Evolutionary conservation across 306 rosid genomes (phyloP), one percentile per base, ranked within the genome.

Genomic region (Sicyos edulis): DNA sequence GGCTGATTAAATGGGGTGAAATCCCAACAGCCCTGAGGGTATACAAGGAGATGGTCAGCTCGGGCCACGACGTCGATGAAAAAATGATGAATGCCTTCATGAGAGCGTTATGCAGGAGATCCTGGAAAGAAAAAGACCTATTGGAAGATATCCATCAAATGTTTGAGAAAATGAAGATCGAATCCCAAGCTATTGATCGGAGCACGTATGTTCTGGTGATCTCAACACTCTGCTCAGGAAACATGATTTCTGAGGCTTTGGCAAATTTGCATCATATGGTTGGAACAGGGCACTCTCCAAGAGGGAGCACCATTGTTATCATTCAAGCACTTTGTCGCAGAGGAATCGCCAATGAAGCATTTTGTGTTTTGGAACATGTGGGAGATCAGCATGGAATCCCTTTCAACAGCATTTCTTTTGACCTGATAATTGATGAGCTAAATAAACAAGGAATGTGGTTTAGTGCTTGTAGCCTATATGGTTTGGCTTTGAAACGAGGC

Each of bases 1-100:
- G 98, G 69, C 76, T 90, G 75, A 54, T 92, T 21, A 88, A 84
- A 74, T 92, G 98, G 98, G 56, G 86, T 32, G 75, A 86, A 32
- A 65, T 74, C 62, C 40, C 63, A 3, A 79, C 24, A 21, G 92
- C 88, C 0, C 17, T 84, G 17, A 26, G 77, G 60, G 54, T 82
- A 59, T 92, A 79, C 47, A 81, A 71, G 82, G 90, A 88, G 72
- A 88, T 88, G 96, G 80, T 76, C 52, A 72, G 78, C 6, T 20
- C 79, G 73, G 91, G 92, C 58, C 79, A 84, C 75, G 79, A 77
- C 20, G 87, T 80, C 26, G 84, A 90, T 34, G 75, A 19, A 60
- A 83, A 81, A 73, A 73, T 85, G 85, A 81, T 72, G 86, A 88
- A 85, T 83, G 71, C 81, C 56, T 75, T 90, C 56, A 82, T 84